Base-by-base conservation (phyloP, 129 eudicot species). In the Centella asiatica region DNA sequence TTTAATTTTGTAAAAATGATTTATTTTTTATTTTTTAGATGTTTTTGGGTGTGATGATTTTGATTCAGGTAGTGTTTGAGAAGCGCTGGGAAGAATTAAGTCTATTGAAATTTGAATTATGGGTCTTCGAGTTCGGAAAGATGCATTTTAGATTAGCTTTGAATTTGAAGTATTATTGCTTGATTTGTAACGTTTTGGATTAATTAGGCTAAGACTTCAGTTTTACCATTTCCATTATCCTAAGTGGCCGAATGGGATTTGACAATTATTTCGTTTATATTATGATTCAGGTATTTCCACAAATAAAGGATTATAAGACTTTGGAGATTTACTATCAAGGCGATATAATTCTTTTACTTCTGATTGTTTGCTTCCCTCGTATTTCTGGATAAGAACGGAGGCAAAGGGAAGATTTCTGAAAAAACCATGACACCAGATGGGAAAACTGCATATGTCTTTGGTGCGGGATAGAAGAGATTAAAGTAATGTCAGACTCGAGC, bases 401-500 rank as follows among this genome's bases (percentile, higher is more conserved):
- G 76, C 67, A 56, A 72, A 69, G 71, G 83, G 73, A 71, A 70
- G 77, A 23, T 66, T 60, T 61, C 6, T 39, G 64, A 25, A 49
- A 33, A 33, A 55, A 63, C 44, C 60, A 84, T 88, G 94, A 76
- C 34, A 52, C 34, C 72, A 12, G 66, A 71, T 72, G 65, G 72
- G 76, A 70, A 40, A 57, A 39, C 25, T 28, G 50, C 71, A 19
- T 57, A 31, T 33, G 44, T 7, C 11, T 31, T 57, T 56, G 49
- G 88, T 78, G 79, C 85, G 70, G 97, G 94, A 19, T 89, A 75
- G 69, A 73, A 67, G 66, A 55, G 42, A 39, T 66, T 47, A 68
- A 66, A 82, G 90, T 79, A 81, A 89, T 89, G 97, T 80, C 95
- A 26, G 90, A 89, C 53, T 82, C 76, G 78, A 71, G 74, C 64